Evolutionary conservation across 495 filamentous ascomycete species (phyloP), one percentile per base, ranked within the genome.

Genomic region (Podospora bellae-mahoneyi): DNA sequence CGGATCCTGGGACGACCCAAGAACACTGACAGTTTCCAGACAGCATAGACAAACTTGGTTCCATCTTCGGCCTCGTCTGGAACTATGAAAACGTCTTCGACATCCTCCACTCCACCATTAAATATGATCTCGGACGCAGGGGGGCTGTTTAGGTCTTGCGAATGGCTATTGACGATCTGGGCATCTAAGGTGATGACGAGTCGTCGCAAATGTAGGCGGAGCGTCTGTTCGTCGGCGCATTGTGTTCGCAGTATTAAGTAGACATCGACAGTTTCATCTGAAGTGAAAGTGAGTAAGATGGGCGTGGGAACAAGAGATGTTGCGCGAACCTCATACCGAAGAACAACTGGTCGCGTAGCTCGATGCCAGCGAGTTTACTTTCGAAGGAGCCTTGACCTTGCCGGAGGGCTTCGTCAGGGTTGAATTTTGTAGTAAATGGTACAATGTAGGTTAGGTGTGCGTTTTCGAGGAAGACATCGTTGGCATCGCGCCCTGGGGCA

Each of bases 1-100:
- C 91, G 86, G 60, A 91, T 89, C 66, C 91, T 76, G 44, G 94
- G 94, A 55, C 93, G 88, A 70, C 83, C 85, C 78, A 96, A 82
- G 68, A 91, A 88, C n/a, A 91, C 87, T 20, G 88, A 82, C 23
- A 91, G 79, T 72, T 88, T 93, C 93, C 93, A 97, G 64, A 94
- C 83, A n/a, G 89, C 86, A 69, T 92, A 87, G 20, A 89, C 82
- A 75, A 88, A 84, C 15, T 75, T 73, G 23, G 76, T 72, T n/a
- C 68, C 77, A 16, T 74, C 67, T 13, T 87, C 84, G 27, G 80
- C 81, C 48, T 82, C 80, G 64, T 87, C 85, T 16, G 85, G 80
- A 15, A 91, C 68, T 60, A 91, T 84, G 5, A 89, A 76, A 20
- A 89, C 90, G 27, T 92, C 84, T 62, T 88, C 83, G 5, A 83